Evolutionary conservation across 1,284 basidiomycete species (phyloP).

Genomic region (Entoloma clypeatum): DNA sequence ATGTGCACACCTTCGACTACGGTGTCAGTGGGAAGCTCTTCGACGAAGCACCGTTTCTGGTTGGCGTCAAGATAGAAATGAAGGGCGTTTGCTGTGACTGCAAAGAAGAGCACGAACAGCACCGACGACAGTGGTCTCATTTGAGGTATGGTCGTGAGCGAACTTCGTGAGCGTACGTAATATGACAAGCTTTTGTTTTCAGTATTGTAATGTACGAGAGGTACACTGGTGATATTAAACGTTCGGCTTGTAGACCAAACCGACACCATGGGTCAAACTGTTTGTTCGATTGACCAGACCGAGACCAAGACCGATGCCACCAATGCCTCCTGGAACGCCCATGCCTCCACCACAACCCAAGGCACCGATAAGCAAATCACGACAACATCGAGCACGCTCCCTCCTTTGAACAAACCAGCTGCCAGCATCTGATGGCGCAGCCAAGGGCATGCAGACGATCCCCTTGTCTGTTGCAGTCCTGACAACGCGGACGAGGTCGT

Average conservation of each 20-base stretch:
- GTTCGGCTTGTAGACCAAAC: too few species aligned
- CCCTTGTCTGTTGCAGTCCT: slow-evolving; percentile 54
- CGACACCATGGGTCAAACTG: slow-evolving; percentile 23
- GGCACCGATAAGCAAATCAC: slow-evolving; percentile 59
- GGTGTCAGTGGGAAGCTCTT: slow-evolving; percentile 96
- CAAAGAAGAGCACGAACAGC: slow-evolving; percentile 30
- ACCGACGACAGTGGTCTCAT: neutral
- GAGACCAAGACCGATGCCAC: slow-evolving; percentile 22
- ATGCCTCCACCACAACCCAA: slow-evolving; percentile 35
- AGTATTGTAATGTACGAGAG: too few species aligned
- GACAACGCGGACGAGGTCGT: slow-evolving; percentile 48
- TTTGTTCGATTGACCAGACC: slow-evolving; percentile 25
- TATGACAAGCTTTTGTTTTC: too few species aligned
- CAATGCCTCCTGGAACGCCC: slow-evolving; percentile 24
- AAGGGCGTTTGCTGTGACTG: slow-evolving; percentile 55
- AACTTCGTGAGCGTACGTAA: too few species aligned
- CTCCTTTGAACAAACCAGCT: slow-evolving; percentile 77
- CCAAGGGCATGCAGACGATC: slow-evolving; percentile 52
- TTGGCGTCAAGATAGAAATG: slow-evolving; percentile 94
- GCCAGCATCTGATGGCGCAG: slow-evolving; percentile 48
- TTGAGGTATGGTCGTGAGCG: too few species aligned
- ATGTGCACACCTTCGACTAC: slow-evolving; percentile 81
- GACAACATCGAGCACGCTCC: slow-evolving; percentile 65
- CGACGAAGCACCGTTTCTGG: slow-evolving; percentile 92
- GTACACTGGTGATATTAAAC: too few species aligned